Evolutionary conservation across 495 filamentous ascomycete species (phyloP).

Genomic region (Cryomyces minteri): DNA sequence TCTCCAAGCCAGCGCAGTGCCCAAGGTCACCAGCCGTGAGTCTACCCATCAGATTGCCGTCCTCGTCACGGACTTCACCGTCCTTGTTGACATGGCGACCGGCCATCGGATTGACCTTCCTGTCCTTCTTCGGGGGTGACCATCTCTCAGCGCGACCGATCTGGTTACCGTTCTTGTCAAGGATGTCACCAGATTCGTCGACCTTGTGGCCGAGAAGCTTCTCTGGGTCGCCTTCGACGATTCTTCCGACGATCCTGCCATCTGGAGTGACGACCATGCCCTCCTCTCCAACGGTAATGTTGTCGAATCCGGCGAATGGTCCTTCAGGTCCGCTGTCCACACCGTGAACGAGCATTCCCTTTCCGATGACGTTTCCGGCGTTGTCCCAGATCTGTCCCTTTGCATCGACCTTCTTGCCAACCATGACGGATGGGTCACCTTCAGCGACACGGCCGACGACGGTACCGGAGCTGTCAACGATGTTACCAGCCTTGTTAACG

Average conservation of each 20-base stretch:
- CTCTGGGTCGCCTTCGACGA: constrained; percentile 55
- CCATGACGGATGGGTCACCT: constrained; percentile 48
- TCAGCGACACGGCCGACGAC: constrained; percentile 62
- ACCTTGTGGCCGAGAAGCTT: constrained; percentile 54
- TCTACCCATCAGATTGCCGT: constrained; percentile 66
- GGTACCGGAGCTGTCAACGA: constrained; percentile 55
- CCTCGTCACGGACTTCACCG: constrained; percentile 63
- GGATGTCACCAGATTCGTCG: constrained; percentile 68
- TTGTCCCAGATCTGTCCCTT: constrained; percentile 69
- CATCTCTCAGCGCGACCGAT: constrained; percentile 70
- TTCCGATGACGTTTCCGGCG: constrained; percentile 58
- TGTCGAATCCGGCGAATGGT: constrained; percentile 60
- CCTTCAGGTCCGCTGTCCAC: constrained; percentile 46
- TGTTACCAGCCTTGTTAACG: constrained; percentile 72
- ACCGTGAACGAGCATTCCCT: constrained; percentile 61
- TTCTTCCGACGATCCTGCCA: constrained; percentile 53
- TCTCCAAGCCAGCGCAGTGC: constrained; percentile 54
- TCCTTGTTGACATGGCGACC: constrained; percentile 65
- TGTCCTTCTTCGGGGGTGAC: constrained; percentile 58
- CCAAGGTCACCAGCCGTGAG: constrained; percentile 56
- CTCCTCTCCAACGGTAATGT: constrained; percentile 54
- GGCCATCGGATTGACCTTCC: constrained; percentile 46
- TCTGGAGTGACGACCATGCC: constrained; percentile 43
- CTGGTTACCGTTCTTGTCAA: constrained; percentile 66
- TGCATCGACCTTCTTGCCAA: constrained; percentile 68